phyloP scores from a whole-genome alignment of 768 basidiomycete species.

The Glaciozyma antarctica region DNA sequence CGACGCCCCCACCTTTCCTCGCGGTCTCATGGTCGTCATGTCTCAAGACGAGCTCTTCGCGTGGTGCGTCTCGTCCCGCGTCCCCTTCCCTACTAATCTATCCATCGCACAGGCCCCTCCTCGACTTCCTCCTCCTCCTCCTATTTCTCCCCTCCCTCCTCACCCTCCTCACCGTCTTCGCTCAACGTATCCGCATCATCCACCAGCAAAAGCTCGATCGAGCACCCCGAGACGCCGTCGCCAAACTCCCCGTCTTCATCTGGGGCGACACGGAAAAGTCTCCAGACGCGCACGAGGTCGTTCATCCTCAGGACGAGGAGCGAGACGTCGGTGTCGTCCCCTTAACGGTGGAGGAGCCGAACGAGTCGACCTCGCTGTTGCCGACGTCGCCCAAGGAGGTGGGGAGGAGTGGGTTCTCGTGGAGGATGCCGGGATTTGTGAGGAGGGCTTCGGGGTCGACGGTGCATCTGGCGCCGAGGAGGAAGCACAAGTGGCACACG shows the following conservation, averaged over 20 bases:
- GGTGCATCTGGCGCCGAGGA: conserved; percentile 5
- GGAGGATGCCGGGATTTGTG: conserved; percentile 1
- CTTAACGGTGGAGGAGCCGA: neutral
- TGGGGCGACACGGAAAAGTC: conserved; percentile 51
- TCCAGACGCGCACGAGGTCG: conserved; percentile 47
- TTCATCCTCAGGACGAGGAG: conserved; percentile 39
- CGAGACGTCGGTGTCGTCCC: conserved; percentile 36
- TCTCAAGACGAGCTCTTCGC: conserved; percentile 54
- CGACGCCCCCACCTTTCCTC: conserved; percentile 1
- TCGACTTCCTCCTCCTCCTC: conserved; percentile 52
- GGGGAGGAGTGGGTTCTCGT: conserved; percentile 5
- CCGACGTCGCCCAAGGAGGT: neutral
- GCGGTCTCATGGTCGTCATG: conserved; percentile 37
- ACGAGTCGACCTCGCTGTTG: neutral
- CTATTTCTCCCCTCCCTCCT: conserved; percentile 80
- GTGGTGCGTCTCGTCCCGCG: conserved; percentile 53
- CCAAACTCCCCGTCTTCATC: conserved; percentile 66
- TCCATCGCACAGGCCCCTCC: conserved; percentile 52
- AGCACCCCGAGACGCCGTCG: conserved; percentile 70
- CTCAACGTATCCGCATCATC: conserved; percentile 76
- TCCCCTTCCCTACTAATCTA: conserved; percentile 77
- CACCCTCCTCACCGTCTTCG: conserved; percentile 76
- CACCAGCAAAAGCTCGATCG: conserved; percentile 59
- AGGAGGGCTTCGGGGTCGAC: neutral
- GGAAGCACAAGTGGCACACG: conserved; percentile 7